Evolutionary conservation across 2,329 filamentous ascomycete species (phyloP), one percentile per base, ranked within the genome.

Genomic region (Myriosclerotinia curreyana): DNA sequence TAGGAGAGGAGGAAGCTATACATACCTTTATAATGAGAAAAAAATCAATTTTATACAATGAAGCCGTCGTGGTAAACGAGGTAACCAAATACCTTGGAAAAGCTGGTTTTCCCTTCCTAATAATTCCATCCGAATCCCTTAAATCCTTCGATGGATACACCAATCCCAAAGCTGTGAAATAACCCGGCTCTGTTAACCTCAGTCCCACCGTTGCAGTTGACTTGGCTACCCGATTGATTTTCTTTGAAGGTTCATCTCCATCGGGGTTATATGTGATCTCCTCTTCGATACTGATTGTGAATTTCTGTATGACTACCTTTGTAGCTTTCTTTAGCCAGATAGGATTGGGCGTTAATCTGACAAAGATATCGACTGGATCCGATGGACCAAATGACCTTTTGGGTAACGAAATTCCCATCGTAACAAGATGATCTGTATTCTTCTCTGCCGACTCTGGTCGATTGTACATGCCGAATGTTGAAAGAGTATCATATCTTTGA

Each of bases 381-480:
- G 94, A 83, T 5, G 95, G 95, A 0, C 95, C 95, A 75, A 98
- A 99, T 68, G 93, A 97, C 92, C 94, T 97, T 67, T 92, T 86
- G 31, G 95, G 94, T 69, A 99, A 81, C 66, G 92, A 96, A 70
- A 97, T 96, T 53, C 91, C 92, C 62, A 98, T 80, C 11, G 92
- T 96, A 66, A 98, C 91, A 62, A 98, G 80, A 76, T 96, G 95
- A 78, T 98, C 95, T 60, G 90, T 86, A 40, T 92, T 91, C 66
- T 88, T 86, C 72, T 96, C 89, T 64, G 92, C 91, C 65, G 89
- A 90, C 76, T 97, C 94, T 20, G 93, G 94, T 62, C 92, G 89
- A 78, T 98, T 98, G 81, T 98, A 99, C 95, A 98, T 98, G 77
- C 95, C 95, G 79, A 99, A 99, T 1, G 95, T 98, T 50, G 93